Conservation (phyloP, 1,284 basidiomycete species). For the Singerocomus inundabilis region DNA sequence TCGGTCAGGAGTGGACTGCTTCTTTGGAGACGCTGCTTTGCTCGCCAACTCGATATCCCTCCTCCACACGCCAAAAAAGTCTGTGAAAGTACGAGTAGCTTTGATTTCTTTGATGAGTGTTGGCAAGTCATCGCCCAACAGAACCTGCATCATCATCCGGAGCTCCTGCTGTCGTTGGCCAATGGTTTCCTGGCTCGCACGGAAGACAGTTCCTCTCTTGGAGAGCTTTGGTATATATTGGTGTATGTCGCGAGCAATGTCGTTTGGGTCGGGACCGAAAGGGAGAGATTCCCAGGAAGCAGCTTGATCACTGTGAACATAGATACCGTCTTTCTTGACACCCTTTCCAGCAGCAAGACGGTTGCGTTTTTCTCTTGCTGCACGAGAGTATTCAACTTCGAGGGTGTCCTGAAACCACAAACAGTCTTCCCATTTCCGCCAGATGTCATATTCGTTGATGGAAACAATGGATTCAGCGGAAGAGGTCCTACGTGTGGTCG, state of each 20-base stretch:
- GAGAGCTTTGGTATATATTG: conserved; percentile 61
- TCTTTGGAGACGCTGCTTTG: conserved; percentile 35
- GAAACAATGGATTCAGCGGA: conserved; percentile 29
- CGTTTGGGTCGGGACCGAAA: conserved; percentile 72
- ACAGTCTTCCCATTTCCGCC: conserved; percentile 79
- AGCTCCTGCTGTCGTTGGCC: conserved; percentile 63
- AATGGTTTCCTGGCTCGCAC: conserved; percentile 62
- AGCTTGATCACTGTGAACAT: conserved; percentile 62
- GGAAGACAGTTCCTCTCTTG: conserved; percentile 70
- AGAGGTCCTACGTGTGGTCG: conserved; percentile 32
- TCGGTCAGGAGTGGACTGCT: conserved; percentile 8
- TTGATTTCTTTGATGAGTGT: conserved; percentile 64
- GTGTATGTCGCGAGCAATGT: conserved; percentile 66
- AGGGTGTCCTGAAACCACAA: conserved; percentile 68
- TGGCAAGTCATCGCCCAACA: conserved; percentile 62
- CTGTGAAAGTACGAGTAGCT: conserved; percentile 53
- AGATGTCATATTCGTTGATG: conserved; percentile 61
- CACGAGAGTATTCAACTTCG: conserved; percentile 59
- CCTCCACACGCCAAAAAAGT: conserved; percentile 78
- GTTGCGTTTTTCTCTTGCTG: conserved; percentile 61
- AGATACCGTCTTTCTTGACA: conserved; percentile 70
- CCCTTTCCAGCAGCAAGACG: conserved; percentile 69
- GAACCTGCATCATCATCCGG: conserved; percentile 50
- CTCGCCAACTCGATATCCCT: conserved; percentile 61
- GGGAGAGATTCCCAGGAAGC: conserved; percentile 83